A percentile compares a stretch with the other conserved stretches of the same genome.
Evolutionary conservation across 2,329 filamentous ascomycete genomes (phyloP).

Genomic region (Fusarium camptoceras): DNA sequence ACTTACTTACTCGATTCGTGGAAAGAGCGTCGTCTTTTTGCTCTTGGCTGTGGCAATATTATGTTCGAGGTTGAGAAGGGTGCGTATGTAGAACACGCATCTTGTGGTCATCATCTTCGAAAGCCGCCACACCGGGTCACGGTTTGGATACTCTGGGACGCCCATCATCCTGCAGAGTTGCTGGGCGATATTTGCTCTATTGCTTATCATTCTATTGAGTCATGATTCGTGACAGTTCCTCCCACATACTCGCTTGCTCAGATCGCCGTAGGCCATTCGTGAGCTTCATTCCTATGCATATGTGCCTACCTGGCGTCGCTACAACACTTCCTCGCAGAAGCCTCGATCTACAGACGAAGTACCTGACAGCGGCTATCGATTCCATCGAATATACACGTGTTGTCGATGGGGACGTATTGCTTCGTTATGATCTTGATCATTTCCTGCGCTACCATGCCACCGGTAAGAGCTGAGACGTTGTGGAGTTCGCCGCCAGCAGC

Average conservation of each 20-base stretch:
- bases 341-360: constrained; percentile 59
- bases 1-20: not conserved
- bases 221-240: constrained; percentile 19
- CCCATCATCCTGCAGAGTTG: not conserved
- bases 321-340: not conserved
- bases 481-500: constrained; percentile 89
- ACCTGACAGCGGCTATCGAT: constrained; percentile 72
- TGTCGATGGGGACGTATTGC: constrained; percentile 78
- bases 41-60: not conserved
- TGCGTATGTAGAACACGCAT: not conserved
- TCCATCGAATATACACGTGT: constrained; percentile 77
- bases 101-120: not conserved
- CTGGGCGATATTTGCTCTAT: constrained; percentile 7
- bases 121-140: not conserved
- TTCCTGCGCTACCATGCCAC: constrained; percentile 96
- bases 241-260: not conserved
- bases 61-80: not conserved
- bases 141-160: not conserved
- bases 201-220: constrained; percentile 22
- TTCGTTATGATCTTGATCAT: constrained; percentile 88
- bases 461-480: constrained; percentile 87
- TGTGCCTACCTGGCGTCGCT: not conserved
- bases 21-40: not conserved
- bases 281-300: not conserved
- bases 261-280: not conserved